Evolutionary conservation across 495 filamentous ascomycete species (phyloP).

Genomic region (Penicillium salamii): DNA sequence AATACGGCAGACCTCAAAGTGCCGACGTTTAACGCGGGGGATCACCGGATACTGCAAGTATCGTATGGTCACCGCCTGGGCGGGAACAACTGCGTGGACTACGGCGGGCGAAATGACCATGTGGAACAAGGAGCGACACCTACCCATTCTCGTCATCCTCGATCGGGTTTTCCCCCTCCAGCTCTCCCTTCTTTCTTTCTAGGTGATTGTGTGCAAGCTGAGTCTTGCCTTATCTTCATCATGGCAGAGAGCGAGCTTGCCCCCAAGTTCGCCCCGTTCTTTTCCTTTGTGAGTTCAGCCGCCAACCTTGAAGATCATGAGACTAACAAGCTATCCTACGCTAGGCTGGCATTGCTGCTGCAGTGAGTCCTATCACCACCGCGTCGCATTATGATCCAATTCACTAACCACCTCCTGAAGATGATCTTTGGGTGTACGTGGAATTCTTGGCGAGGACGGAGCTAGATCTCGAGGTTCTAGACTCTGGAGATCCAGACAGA

Average conservation of each 20-base stretch:
- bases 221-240: conserved; percentile 18
- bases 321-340: conserved; percentile 33
- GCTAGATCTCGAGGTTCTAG: conserved; percentile 10
- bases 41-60: neutral
- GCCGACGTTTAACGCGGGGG: neutral
- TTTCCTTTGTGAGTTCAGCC: conserved; percentile 78
- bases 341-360: conserved; percentile 83
- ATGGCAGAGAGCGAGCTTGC: conserved; percentile 70
- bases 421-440: conserved; percentile 87
- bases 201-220: neutral
- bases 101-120: conserved; percentile 25
- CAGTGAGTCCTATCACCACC: conserved; percentile 64
- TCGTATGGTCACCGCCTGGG: conserved; percentile 20
- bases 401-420: conserved; percentile 38
- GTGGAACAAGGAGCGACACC: conserved; percentile 16
- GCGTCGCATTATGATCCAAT: conserved; percentile 1
- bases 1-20: conserved; percentile 5
- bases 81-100: conserved; percentile 13
- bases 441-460: conserved; percentile 10
- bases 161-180: neutral
- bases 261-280: conserved; percentile 94
- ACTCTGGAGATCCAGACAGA: conserved; percentile 3
- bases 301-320: conserved; percentile 17
- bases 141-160: neutral
- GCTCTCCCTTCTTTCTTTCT: conserved; percentile 1